Evolutionary conservation across 2,329 filamentous ascomycete genomes (phyloP), one percentile per base, ranked within the genome.

Genomic region (Byssothecium circinans): DNA sequence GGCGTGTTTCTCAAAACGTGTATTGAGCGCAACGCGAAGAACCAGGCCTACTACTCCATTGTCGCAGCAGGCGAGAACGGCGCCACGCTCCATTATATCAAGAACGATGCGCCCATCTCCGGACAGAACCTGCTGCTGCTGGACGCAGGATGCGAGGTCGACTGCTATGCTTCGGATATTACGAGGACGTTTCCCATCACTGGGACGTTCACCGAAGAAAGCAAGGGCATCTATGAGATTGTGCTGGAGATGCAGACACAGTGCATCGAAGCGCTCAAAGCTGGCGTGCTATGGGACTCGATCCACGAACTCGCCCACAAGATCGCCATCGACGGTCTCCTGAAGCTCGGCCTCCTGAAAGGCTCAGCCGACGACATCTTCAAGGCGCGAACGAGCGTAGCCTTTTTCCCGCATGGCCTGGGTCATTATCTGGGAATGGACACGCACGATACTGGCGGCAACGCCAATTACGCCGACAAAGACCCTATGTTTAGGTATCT

Each of bases 401-500:
- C 76, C 1, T 79, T 79, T 64, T 76, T 79, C 54, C 77, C 77
- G 14, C 77, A 79, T 49, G 77, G 77, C 0, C 61, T 79, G 3
- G 77, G 77, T 1, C 77, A 79, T 51, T 78, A 78, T 47, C 66
- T 79, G 0, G 77, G 77, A 27, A 78, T 79, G 76, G 76, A 79
- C 54, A 79, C 76, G 22, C 77, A 79, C 56, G 77, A 79, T 45
- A 69, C 67, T 0, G 77, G 76, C 19, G 77, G 77, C 2, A 73
- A 78, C 32, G 67, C 76, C 1, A 74, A 78, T 53, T 78, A 78
- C 57, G 64, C 62, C 8, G 94, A 99, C 66, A 76, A 81, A 50
- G 91, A 99, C 68, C 77, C 82, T 29, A 83, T 96, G 80, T 97
- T 96, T 74, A 81, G 84, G 43, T 97, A 96, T 66, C 75, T 99